Percentiles rank a stretch among this genome's conserved stretches.
phyloP scores from a whole-genome alignment of 306 rosid genomes.

The Styphnolobium japonicum region DNA sequence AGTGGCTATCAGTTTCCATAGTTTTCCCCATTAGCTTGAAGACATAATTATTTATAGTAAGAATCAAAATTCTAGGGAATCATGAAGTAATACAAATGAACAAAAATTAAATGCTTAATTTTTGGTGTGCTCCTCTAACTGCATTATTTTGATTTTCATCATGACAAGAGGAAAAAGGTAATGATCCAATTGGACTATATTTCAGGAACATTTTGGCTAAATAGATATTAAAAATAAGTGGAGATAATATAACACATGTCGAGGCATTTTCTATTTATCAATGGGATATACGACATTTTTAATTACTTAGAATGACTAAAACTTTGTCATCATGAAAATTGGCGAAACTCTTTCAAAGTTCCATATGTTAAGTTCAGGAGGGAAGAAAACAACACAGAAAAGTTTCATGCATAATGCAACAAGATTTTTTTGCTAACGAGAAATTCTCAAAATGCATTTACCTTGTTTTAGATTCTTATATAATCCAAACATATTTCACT shows the following conservation, averaged over 20 bases:
- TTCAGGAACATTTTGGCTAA: background rate
- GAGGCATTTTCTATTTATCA: background rate
- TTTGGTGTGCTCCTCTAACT: conserved; percentile 92
- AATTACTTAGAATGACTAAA: background rate
- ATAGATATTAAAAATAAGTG: background rate
- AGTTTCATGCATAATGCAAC: background rate
- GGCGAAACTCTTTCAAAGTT: background rate
- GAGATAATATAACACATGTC: background rate
- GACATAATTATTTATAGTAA: background rate
- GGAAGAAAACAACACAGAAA: background rate
- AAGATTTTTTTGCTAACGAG: background rate
- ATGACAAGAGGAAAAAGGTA: conserved; percentile 36
- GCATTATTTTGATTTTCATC: conserved; percentile 89
- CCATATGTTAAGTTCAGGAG: background rate
- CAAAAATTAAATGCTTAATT: conserved; percentile 54
- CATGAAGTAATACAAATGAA: background rate
- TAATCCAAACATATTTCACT: background rate
- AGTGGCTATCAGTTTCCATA: background rate
- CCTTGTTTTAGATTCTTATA: background rate
- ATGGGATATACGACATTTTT: background rate
- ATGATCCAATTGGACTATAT: background rate
- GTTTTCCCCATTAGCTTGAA: conserved; percentile 17
- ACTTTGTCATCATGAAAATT: conserved; percentile 4
- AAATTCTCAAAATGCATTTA: background rate
- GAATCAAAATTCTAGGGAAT: background rate